A percentile compares a stretch with the other conserved stretches of the same genome.
These are phyloP conservation scores for Nicotiana noctiflora DNA, from an alignment of 257 asterid genomes.

Conservation along the genomic window DNA sequence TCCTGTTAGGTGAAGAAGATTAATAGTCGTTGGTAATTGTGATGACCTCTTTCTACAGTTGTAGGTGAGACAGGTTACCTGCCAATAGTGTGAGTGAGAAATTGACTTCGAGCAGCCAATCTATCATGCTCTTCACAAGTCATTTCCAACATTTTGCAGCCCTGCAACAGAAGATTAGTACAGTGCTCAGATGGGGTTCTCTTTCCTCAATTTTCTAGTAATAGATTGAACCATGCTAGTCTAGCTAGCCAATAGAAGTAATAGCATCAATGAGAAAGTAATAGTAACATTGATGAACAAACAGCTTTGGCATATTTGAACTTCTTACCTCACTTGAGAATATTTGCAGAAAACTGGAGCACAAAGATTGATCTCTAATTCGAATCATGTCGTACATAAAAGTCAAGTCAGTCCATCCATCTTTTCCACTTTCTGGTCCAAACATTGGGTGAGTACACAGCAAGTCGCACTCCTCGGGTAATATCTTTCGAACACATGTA, in stretches of 20 bases:
- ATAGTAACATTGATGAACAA: not conserved
- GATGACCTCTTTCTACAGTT: not conserved
- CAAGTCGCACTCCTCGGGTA: conserved; percentile 73
- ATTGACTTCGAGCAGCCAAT: conserved; percentile 69
- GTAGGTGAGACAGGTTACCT: conserved; percentile 29
- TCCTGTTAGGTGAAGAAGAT: conserved; percentile 33
- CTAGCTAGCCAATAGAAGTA: not conserved
- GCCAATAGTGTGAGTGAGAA: conserved; percentile 83
- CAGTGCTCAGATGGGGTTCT: not conserved
- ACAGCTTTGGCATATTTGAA: not conserved
- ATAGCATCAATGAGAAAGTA: not conserved
- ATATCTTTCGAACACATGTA: conserved; percentile 29
- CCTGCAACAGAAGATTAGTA: conserved; percentile 32
- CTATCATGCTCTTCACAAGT: conserved; percentile 79
- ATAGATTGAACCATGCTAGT: not conserved
- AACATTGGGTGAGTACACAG: conserved; percentile 96
- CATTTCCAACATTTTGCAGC: conserved; percentile 88
- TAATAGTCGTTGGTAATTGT: not conserved
- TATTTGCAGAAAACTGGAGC: conserved; percentile 59
- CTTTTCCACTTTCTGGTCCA: conserved; percentile 82
- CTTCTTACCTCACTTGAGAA: conserved; percentile 59
- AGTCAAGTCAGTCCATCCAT: conserved; percentile 66
- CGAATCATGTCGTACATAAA: conserved; percentile 72
- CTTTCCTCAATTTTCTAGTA: not conserved
- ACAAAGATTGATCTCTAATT: conserved; percentile 43